Conservation (phyloP, 768 basidiomycete species). For the Dictyophora rubrovolvata region DNA sequence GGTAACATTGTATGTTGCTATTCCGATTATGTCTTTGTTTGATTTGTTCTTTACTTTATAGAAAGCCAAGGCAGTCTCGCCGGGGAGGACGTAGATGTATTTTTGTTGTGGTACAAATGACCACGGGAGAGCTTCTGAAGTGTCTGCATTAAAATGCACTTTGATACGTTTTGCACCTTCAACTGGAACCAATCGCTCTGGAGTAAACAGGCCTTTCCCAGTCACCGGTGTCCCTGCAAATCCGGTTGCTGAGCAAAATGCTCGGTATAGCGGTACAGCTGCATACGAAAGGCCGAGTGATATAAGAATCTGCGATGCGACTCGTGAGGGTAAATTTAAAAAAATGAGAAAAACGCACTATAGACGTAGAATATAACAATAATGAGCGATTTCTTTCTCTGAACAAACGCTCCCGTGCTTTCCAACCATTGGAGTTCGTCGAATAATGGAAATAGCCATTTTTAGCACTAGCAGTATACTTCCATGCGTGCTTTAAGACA, state of each 20-base stretch:
- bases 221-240: conserved; percentile 93
- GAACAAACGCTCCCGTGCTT: conserved; percentile 33
- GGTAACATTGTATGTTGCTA: conserved; percentile 98
- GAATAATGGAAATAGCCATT: not conserved
- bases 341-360: conserved; percentile 37
- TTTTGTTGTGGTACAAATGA: conserved; percentile 85
- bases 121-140: conserved; percentile 86
- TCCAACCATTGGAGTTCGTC: conserved; percentile 3
- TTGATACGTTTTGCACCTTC: conserved; percentile 67
- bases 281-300: conserved; percentile 89
- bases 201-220: conserved; percentile 71
- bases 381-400: conserved; percentile 59
- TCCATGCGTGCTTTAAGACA: not conserved
- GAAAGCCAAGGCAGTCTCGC: conserved; percentile 93
- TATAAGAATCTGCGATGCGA: conserved; percentile 49
- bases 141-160: conserved; percentile 93
- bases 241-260: conserved; percentile 96
- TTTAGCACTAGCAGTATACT: not conserved
- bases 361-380: conserved; percentile 77
- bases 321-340: not conserved
- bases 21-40: conserved; percentile 85
- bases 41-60: conserved; percentile 87
- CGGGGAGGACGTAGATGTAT: conserved; percentile 82
- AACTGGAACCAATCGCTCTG: conserved; percentile 75
- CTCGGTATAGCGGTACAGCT: conserved; percentile 92